Conservation (phyloP, 2,329 filamentous ascomycete species). For the Tothia fuscella region DNA sequence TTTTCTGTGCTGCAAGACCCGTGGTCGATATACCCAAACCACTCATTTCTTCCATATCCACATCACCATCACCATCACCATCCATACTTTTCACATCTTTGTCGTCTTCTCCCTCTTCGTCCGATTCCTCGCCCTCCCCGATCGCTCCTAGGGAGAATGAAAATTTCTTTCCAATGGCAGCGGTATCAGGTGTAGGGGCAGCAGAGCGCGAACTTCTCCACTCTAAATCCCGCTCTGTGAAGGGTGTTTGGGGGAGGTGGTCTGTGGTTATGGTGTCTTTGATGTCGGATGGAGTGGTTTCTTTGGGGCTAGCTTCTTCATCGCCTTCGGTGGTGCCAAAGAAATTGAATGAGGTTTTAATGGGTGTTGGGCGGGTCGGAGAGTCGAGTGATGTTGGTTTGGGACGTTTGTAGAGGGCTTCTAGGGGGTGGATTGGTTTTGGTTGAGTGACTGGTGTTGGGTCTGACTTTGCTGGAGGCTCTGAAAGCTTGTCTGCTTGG, state of each 20-base stretch:
- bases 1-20: constrained; percentile 21
- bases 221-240: constrained; percentile 65
- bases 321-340: constrained; percentile 54
- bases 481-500: constrained; percentile 15
- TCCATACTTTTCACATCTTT: too few species aligned
- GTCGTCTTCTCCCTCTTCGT: constrained; percentile 33
- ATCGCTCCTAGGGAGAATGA: constrained; percentile 33
- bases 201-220: constrained; percentile 68
- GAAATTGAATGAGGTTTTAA: constrained; percentile 48
- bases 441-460: constrained; percentile 1
- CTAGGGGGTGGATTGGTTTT: constrained; percentile 60
- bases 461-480: constrained; percentile 9
- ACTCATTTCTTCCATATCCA: constrained; percentile 13
- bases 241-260: constrained; percentile 64
- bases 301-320: constrained; percentile 30
- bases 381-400: constrained; percentile 28
- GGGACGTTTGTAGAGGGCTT: constrained; percentile 78
- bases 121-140: constrained; percentile 16
- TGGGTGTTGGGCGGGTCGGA: constrained; percentile 26
- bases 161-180: constrained; percentile 56
- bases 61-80: constrained; percentile 30
- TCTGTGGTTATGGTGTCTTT: too few species aligned
- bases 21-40: constrained; percentile 5
- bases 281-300: constrained; percentile 16
- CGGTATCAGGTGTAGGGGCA: constrained; percentile 90